Evolutionary conservation across 2,329 filamentous ascomycete genomes (phyloP), one percentile per base, ranked within the genome.

Genomic region (Alternaria sp.): DNA sequence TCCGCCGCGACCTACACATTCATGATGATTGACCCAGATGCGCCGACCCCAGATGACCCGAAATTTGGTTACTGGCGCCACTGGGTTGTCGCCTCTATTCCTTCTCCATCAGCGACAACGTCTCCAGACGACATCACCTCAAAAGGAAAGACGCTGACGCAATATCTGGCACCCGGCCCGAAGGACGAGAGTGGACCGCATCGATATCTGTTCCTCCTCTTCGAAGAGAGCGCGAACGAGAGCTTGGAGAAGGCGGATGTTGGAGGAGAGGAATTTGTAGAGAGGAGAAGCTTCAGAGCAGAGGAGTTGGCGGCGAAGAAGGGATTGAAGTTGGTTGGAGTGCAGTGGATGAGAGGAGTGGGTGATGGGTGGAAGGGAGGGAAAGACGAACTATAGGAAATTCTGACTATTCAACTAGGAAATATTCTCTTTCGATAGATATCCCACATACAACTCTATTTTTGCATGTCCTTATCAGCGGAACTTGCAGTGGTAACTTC

Each of bases 11-110:
- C 80, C 1, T 86, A 84, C 71, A 79, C 81, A 36, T 74, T 86
- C 52, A 74, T 86, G 63, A 77, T 87, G 41, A 78, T 85, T 22
- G 85, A 86, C 57, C 84, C 85, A 0, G 85, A 86, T 60, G 85
- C 85, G 20, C 85, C 85, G 0, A 86, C 84, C 0, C 85, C 85
- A 0, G 82, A 84, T 36, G 82, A 86, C 52, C 84, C 83, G 6
- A 85, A 84, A 66, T 86, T 85, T 67, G 82, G 84, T 0, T 86
- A 84, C 67, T 86, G 84, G 84, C 77, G 85, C 20, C 85, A 87
- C 66, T 86, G 83, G 83, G 78, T 87, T 27, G 70, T 85, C 0
- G 59, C 65, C 2, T 54, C 59, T 3, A 68, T 78, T 14, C 56
- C 54, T 0, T 28, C 59, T 1, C 27, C 51, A 4, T 43, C 61